Base-by-base conservation (phyloP, 2,329 filamentous ascomycete species). In the Fusarium sp. region DNA sequence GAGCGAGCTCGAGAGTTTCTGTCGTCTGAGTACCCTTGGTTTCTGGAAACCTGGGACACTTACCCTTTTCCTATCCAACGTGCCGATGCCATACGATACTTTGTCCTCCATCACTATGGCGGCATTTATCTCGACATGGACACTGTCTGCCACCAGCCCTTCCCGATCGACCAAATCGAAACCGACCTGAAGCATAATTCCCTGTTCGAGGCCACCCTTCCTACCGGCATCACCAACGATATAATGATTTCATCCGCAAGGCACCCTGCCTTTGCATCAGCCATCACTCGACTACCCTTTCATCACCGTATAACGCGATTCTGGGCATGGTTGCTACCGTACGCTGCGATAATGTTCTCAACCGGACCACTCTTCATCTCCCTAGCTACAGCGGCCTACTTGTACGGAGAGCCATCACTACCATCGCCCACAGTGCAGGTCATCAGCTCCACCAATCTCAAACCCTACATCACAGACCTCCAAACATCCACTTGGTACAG, bases 171-270 rank as follows among this genome's bases (percentile, higher is more conserved):
- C 31, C 66, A 73, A n/a, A 63, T 79, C 47, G 77, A 76, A 54
- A 58, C 68, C 33, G 74, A 73, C 6, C 16, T 56, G 16, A 6
- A 40, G 13, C 70, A 77, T 52, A 62, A 68, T 35, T 74, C 78
- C 65, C 54, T 80, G 22, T 80, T 79, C 74, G 74, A 79, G 54
- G 78, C 79, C 73, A 95, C 93, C 0, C 84, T 88, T 5, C 93
- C 93, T 3, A 95, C 93, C 1, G 93, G 93, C 71, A 93, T 95
- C 76, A 93, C 91, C 75, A 95, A 95, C 85, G 93, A 95, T 79
- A 91, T 91, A 35, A 95, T 95, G 92, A 92, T 92, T 54, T 84
- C 92, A 29, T 87, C 93, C 2, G 91, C 92, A 2, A 87, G 91
- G 70, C 93, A 95, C 78, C 92, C 92, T 0, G 94, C 94, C 85